Conservation (phyloP, 371 early-diverging fungal genomes). For the Rhizopus sp. region DNA sequence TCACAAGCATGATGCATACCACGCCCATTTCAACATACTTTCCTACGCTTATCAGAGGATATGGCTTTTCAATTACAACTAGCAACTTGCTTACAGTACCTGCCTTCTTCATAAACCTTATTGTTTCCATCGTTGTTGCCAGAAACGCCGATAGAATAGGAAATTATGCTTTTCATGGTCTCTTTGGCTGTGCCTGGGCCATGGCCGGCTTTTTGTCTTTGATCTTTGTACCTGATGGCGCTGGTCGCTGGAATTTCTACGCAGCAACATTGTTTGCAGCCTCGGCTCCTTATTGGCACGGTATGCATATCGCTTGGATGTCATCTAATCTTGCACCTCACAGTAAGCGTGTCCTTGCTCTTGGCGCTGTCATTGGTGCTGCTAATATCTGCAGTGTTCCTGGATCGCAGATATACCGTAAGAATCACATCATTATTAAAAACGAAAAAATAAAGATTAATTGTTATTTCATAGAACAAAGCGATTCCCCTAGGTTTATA, state of each 20-base stretch:
- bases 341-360: slow-evolving; percentile 28
- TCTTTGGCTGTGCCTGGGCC: slow-evolving; percentile 40
- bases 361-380: slow-evolving; percentile 31
- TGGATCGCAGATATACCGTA: slow-evolving; percentile 32
- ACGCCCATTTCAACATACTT: slow-evolving; percentile 50
- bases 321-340: slow-evolving; percentile 29
- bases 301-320: slow-evolving; percentile 45
- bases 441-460: too few species aligned
- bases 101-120: slow-evolving; percentile 39
- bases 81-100: slow-evolving; percentile 59
- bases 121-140: slow-evolving; percentile 45
- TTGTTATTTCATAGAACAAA: slow-evolving; percentile 8
- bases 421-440: not conserved
- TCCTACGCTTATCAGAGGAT: slow-evolving; percentile 52
- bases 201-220: slow-evolving; percentile 47
- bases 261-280: slow-evolving; percentile 17
- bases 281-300: slow-evolving; percentile 45
- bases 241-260: slow-evolving; percentile 45
- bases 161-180: slow-evolving; percentile 49
- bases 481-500: slow-evolving; percentile 42
- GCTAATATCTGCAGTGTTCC: slow-evolving; percentile 32
- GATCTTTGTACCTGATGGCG: slow-evolving; percentile 35
- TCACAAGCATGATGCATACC: slow-evolving; percentile 43
- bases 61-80: slow-evolving; percentile 52
- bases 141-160: slow-evolving; percentile 43